Evolutionary conservation across 2,329 filamentous ascomycete genomes (phyloP), one percentile per base, ranked within the genome.

Genomic region (Microdochium trichocladiopsis): DNA sequence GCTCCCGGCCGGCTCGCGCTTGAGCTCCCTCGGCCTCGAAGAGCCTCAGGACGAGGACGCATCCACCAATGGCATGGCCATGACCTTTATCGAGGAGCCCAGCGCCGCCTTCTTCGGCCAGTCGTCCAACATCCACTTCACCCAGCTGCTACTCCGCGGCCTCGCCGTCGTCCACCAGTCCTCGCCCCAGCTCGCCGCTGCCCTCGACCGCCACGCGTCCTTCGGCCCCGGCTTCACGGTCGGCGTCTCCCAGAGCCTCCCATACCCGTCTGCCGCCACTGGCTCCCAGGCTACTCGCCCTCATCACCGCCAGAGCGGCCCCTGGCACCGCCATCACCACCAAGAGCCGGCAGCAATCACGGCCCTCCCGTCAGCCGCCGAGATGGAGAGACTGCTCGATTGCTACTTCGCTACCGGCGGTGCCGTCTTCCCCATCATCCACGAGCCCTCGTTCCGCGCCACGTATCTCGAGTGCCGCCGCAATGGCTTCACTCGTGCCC

Each of bases 81-180:
- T 49, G 48, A 28, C 23, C 25, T 49, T 49, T 31, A n/a, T 49
- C 25, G 48, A 49, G 25, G 48, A 49, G 48, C 48, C 33, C 25
- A 49, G 48, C 48, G 33, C 48, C 22, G 48, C 48, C 25, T 49
- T 49, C n/a, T 49, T 49, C n/a, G 48, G 48, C 25, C 25, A 49
- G 28, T 49, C 48, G 48, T 49, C 48, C 48, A 49, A 49, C 48
- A 49, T 49, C 48, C n/a, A 33, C 25, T 49, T 49, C 48, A 49
- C 48, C 24, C 48, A 49, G 48, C 25, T 49, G 16, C 48, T 49
- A 11, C 31, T 49, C 22, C 48, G 48, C 48, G 48, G 14, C 25
- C 33, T 49, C n/a, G 48, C 48, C n/a, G 48, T n/a, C n/a, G n/a
- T n/a, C n/a, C n/a, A n/a, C n/a, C n/a, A n/a, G n/a, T n/a, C 48